Evolutionary conservation across 768 basidiomycete species (phyloP), one percentile per base, ranked within the genome.

Genomic region (Cyathus striatus): DNA sequence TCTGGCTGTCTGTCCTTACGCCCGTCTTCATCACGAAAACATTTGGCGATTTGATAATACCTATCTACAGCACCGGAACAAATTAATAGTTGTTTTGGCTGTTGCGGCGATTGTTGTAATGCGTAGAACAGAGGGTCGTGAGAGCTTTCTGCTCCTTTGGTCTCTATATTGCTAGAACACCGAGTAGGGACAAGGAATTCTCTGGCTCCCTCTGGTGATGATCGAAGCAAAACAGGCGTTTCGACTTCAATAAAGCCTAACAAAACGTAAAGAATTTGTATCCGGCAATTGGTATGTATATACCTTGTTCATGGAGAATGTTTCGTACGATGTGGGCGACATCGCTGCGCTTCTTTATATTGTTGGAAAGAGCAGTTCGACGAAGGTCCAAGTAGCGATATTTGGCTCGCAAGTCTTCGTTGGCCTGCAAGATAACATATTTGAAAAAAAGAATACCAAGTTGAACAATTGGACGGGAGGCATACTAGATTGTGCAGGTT

Each of bases 21-120:
- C 3, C 93, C 92, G 56, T 90, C 91, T 63, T 97, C 94, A 61
- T 97, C 94, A 35, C 94, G 79, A 72, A 97, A 97, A 65, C 94
- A 97, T 50, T 81, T 81, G 12, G 94, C 94, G 41, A 97, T 73
- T 61, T 97, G 94, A 64, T 81, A 97, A 64, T 97, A 97, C 50
- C 76, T 81, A 56, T 91, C 86, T n/a, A 94, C 73, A 3, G 75
- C 82, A 14, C 93, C 94, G 6, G 93, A 95, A 48, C 85, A 84
- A 18, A 96, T 87, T 43, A 97, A 73, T 4, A 96, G 72, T 58
- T 96, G 94, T 61, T 96, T 97, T 3, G 92, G 91, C 62, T 95
- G 93, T 59, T 97, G 94, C 2, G 94, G 94, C 0, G 93, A 96
- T 64, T 96, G 94, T 9, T 90, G 82, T 38, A 96, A 75, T 0